Evolutionary conservation across 345 rosid species (phyloP).

Genomic region (Jatropha curcas): DNA sequence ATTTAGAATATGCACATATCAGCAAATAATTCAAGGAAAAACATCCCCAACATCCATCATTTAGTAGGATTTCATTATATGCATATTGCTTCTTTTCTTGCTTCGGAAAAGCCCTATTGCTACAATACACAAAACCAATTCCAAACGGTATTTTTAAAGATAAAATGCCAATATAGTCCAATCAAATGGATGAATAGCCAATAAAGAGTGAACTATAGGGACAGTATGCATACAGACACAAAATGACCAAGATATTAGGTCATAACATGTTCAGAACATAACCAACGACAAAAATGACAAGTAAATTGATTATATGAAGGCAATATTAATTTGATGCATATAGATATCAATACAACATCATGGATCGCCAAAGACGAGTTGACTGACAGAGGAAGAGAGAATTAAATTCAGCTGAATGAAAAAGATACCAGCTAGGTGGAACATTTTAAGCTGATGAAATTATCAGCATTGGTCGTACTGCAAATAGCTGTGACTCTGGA

Average conservation of each 20-base stretch:
- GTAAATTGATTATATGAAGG: background rate
- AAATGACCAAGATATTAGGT: background rate
- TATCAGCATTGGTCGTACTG: background rate
- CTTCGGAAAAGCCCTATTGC: background rate
- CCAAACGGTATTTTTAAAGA: background rate
- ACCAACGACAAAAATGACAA: background rate
- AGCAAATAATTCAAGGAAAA: background rate
- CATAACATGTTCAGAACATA: background rate
- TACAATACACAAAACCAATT: background rate
- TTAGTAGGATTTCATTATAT: background rate
- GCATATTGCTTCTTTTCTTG: background rate
- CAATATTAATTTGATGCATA: background rate
- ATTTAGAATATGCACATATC: background rate
- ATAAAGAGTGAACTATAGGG: too few relatives aligned
- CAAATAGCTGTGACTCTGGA: background rate
- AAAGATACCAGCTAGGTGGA: background rate
- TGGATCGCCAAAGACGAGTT: background rate
- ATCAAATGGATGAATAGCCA: too few relatives aligned
- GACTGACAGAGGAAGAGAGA: background rate
- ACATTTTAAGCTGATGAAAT: background rate
- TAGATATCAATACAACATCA: background rate
- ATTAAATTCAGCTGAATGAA: background rate
- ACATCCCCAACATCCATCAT: background rate
- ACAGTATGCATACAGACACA: too few relatives aligned
- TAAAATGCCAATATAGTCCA: background rate